phyloP scores from a whole-genome alignment of 345 rosid genomes.

The Passiflora organensis region DNA sequence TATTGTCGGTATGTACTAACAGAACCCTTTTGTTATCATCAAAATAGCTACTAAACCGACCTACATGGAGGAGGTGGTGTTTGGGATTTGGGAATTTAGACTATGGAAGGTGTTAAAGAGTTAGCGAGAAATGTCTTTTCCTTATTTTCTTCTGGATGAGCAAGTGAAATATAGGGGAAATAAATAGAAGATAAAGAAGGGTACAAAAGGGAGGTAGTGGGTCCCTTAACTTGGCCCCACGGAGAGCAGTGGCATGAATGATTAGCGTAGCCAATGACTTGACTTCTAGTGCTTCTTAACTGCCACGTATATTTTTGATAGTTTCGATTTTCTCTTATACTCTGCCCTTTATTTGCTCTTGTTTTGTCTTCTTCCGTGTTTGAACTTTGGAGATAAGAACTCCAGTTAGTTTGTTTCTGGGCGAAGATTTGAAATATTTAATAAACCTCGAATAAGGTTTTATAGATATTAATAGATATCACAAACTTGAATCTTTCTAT shows the following conservation, averaged over 20 bases:
- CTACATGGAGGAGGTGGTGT: neutral
- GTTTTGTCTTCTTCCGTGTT: slow-evolving; percentile 6
- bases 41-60: neutral
- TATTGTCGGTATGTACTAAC: neutral
- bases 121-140: too few species aligned
- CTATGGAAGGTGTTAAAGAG: too few species aligned
- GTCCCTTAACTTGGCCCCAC: too few species aligned
- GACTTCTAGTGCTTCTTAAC: slow-evolving; percentile 43
- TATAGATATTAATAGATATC: too few species aligned
- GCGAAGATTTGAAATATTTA: too few species aligned
- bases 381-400: too few species aligned
- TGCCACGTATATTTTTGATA: slow-evolving; percentile 78
- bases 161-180: slow-evolving; percentile 11
- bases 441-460: too few species aligned
- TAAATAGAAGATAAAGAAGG: slow-evolving; percentile 6
- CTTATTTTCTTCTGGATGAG: too few species aligned
- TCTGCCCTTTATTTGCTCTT: neutral
- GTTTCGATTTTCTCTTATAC: slow-evolving; percentile 12
- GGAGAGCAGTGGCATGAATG: slow-evolving; percentile 40
- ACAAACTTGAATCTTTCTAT: too few species aligned
- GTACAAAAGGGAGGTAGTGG: slow-evolving; percentile 1
- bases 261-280: slow-evolving; percentile 41
- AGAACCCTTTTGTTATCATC: neutral
- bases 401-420: too few species aligned
- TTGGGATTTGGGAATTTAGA: neutral